phyloP scores from a whole-genome alignment of 257 asterid species.

The Jaltomata sinuosa region DNA sequence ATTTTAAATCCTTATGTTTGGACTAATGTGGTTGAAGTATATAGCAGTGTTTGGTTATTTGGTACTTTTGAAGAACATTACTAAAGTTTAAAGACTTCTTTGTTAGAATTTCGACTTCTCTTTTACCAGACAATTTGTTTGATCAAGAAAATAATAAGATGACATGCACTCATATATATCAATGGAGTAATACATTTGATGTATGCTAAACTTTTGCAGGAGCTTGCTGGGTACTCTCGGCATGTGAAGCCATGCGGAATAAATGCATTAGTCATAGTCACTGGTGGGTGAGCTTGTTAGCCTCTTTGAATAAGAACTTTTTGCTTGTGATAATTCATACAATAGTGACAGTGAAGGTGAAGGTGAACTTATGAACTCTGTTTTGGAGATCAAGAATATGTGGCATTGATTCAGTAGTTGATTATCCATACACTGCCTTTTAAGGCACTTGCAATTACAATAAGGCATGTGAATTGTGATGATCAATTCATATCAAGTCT shows the following conservation, averaged over 20 bases:
- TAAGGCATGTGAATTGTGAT: slow-evolving; percentile 12
- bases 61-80: no score
- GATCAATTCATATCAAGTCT: neutral
- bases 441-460: slow-evolving; percentile 10
- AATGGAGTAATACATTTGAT: neutral
- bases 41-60: no score
- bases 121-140: no score
- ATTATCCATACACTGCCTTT: slow-evolving; percentile 15
- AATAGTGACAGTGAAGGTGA: slow-evolving; percentile 15
- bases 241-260: slow-evolving; percentile 19
- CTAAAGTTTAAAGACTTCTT: no score
- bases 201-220: neutral
- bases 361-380: slow-evolving; percentile 17
- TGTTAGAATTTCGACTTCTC: no score
- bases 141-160: neutral
- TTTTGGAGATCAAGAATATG: slow-evolving; percentile 15
- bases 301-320: slow-evolving; percentile 12
- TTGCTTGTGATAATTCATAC: slow-evolving; percentile 7
- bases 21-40: no score
- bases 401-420: slow-evolving; percentile 13
- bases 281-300: slow-evolving; percentile 21
- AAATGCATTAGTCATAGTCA: slow-evolving; percentile 4
- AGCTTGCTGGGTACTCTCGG: slow-evolving; percentile 24
- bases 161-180: neutral
- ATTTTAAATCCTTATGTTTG: no score